Percentiles rank a stretch among this genome's conserved stretches.
Conservation (phyloP, 2,329 filamentous ascomycete species). For the Zarea fungicola region DNA sequence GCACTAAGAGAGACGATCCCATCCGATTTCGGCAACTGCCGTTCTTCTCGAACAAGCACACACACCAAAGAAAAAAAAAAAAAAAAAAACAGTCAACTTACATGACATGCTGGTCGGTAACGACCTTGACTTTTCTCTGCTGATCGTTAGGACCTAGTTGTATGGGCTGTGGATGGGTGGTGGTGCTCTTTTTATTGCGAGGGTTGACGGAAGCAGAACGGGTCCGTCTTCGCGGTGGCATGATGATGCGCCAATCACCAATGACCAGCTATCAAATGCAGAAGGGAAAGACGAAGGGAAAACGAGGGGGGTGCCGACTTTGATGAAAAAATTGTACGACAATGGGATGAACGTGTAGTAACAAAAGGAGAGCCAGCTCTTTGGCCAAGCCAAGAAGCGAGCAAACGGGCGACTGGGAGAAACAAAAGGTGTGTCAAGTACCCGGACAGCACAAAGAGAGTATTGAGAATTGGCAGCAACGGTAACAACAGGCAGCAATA, state of each 20-base stretch:
- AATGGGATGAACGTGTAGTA: not conserved
- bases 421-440: too few species aligned
- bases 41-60: too few species aligned
- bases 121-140: slow-evolving; percentile 85
- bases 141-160: slow-evolving; percentile 30
- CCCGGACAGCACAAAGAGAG: too few species aligned
- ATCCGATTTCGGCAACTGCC: not conserved
- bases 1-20: not conserved
- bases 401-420: too few species aligned
- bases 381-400: not conserved
- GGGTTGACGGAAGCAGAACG: not conserved
- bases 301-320: too few species aligned
- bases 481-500: too few species aligned
- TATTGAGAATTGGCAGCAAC: too few species aligned
- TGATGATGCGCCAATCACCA: not conserved
- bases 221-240: slow-evolving; percentile 10
- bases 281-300: not conserved
- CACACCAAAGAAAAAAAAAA: too few species aligned
- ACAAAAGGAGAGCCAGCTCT: not conserved
- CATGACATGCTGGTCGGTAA: slow-evolving; percentile 88
- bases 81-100: slow-evolving; percentile 46
- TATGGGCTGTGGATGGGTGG: not conserved
- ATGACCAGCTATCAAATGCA: not conserved
- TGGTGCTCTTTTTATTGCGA: slow-evolving; percentile 2
- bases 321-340: not conserved